Evolutionary conservation across 1,284 basidiomycete genomes (phyloP), one percentile per base, ranked within the genome.

Genomic region (Malassezia pachydermatis): DNA sequence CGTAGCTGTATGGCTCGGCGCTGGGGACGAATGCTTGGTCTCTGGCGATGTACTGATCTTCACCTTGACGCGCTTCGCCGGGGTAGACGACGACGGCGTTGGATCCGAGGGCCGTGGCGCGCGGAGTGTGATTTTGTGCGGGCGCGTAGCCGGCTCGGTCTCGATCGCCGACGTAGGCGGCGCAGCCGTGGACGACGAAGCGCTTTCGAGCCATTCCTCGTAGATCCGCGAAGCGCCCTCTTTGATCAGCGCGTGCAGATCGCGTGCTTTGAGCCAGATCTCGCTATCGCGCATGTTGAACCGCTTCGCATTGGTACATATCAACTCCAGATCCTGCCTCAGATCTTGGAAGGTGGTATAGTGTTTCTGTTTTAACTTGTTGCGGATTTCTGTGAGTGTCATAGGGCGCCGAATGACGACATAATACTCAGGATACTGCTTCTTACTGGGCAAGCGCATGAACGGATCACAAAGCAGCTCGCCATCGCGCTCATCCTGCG

Each of bases 361-460:
- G 28, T 67, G 68, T 48, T 78, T 75, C 37, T 75, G 74, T 41
- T 85, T 79, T 42, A 92, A 78, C 63, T 81, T 79, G 59, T 78
- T 44, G 68, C 76, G 60, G 73, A 95, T 86, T 58, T 90, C 84
- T 42, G 86, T 83, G 45, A 94, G 77, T 22, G 86, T 81, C 59
- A 92, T 83, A 27, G 89, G 89, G 38, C 78, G 78, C 72, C 83
- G 82, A 70, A 92, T 92, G 39, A 80, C 75, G 61, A 81, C 80
- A 74, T 92, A 94, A 75, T 95, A 95, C 76, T 92, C 88, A n/a
- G 88, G 82, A 72, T 90, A 88, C 54, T 78, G 76, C 48, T 80
- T 78, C 70, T 81, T 82, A 47, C 82, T 79, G 6, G 88, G 88
- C 57, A 86, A 78, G 51, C 78, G 78, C 65, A 84, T 73, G 73